Conservation (phyloP, 2,329 filamentous ascomycete genomes). For the Aspergillus aculeatus region DNA sequence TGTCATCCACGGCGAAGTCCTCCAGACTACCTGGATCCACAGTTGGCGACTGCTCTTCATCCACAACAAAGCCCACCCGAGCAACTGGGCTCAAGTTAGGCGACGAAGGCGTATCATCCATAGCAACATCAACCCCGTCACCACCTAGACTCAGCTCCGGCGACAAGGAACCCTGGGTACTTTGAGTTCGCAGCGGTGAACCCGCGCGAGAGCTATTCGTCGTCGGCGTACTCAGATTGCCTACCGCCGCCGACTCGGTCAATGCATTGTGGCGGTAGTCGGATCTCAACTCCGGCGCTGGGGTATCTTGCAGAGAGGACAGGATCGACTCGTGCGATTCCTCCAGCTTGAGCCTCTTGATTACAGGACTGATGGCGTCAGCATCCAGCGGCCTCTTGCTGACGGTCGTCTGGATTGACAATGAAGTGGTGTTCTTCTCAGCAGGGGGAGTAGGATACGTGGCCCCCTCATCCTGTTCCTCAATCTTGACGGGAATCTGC, state of each 20-base stretch:
- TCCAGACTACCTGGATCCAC: background rate
- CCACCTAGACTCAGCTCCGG: background rate
- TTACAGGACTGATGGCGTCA: background rate
- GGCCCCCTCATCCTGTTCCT: background rate
- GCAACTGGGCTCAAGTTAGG: background rate
- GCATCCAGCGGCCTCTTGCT: background rate
- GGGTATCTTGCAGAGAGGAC: background rate
- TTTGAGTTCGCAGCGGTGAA: background rate
- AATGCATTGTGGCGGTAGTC: background rate
- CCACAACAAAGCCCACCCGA: background rate
- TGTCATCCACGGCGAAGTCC: background rate
- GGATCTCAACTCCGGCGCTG: background rate
- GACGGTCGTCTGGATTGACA: background rate
- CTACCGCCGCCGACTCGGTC: background rate
- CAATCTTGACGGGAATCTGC: background rate
- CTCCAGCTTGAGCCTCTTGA: background rate
- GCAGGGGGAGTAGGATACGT: too few relatives aligned
- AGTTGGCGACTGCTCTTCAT: background rate
- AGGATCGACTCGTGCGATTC: background rate
- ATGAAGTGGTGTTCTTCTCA: too few relatives aligned
- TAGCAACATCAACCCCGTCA: background rate
- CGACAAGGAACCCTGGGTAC: background rate
- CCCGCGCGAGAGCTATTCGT: background rate
- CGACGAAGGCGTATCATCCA: background rate
- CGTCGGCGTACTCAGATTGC: background rate